phyloP scores from a whole-genome alignment of 2,329 filamentous ascomycete genomes.

The Fusarium sp. region DNA sequence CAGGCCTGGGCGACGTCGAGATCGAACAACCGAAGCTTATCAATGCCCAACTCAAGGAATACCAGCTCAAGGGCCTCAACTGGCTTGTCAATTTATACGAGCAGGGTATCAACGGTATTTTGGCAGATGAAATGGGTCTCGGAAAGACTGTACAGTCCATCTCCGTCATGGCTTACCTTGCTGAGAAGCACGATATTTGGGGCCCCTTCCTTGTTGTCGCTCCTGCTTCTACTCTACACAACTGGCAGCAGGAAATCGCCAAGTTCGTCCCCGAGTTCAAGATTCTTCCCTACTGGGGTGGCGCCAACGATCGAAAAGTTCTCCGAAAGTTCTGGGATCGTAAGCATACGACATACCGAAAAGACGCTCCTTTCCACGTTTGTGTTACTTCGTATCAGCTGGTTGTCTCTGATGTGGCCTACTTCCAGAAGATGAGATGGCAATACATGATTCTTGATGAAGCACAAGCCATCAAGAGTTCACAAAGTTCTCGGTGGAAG shows the following conservation, averaged over 20 bases:
- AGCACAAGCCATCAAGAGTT: slow-evolving; percentile 98
- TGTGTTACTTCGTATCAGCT: slow-evolving; percentile 97
- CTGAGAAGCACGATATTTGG: slow-evolving; percentile 98
- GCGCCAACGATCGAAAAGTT: slow-evolving; percentile 91
- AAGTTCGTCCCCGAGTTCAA: slow-evolving; percentile 96
- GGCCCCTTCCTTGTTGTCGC: slow-evolving; percentile 97
- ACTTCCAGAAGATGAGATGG: slow-evolving; percentile 99
- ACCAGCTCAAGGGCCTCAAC: slow-evolving; percentile 98
- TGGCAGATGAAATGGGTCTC: slow-evolving; percentile 99
- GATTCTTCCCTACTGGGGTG: slow-evolving; percentile 97
- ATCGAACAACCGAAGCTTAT: slow-evolving; percentile 95
- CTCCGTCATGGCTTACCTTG: slow-evolving; percentile 98
- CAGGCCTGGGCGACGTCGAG: slow-evolving; percentile 91
- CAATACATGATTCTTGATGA: slow-evolving; percentile 99
- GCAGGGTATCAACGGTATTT: slow-evolving; percentile 98
- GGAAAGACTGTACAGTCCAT: slow-evolving; percentile 99
- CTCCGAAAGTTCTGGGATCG: slow-evolving; percentile 99
- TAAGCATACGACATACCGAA: slow-evolving; percentile 94
- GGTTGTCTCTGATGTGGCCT: slow-evolving; percentile 93
- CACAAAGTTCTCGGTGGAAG: slow-evolving; percentile 96
- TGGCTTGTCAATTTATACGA: slow-evolving; percentile 99
- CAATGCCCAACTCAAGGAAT: slow-evolving; percentile 95
- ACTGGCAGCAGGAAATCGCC: slow-evolving; percentile 98
- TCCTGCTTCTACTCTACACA: slow-evolving; percentile 95
- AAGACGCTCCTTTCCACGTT: slow-evolving; percentile 94